Conservation (phyloP, 2,329 filamentous ascomycete species). For the Seiridium unicorne region DNA sequence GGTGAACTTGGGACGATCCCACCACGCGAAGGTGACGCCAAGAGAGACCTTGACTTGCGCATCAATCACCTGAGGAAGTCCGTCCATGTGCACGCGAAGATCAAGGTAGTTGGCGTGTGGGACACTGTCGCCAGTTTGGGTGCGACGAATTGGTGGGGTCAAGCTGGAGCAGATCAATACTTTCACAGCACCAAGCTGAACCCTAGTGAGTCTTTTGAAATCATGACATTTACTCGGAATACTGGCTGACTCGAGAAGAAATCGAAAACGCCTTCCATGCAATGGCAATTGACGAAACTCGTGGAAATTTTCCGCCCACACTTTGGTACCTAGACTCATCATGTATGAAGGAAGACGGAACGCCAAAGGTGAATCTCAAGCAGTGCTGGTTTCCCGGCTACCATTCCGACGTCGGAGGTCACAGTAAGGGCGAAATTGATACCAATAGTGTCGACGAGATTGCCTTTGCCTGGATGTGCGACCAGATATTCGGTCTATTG, state of each 20-base stretch:
- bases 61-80: neutral
- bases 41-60: neutral
- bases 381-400: conserved; percentile 69
- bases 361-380: conserved; percentile 37
- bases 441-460: conserved; percentile 49
- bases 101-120: conserved; percentile 49
- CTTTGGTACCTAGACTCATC: conserved; percentile 41
- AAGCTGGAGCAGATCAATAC: too few species aligned
- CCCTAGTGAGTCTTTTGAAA: neutral
- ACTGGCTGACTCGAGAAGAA: conserved; percentile 23
- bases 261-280: conserved; percentile 60
- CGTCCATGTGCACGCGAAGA: conserved; percentile 28
- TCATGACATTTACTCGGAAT: too few species aligned
- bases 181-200: neutral
- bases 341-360: conserved; percentile 20
- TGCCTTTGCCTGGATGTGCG: conserved; percentile 27
- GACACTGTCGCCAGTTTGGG: conserved; percentile 41
- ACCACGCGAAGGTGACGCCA: too few species aligned
- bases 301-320: conserved; percentile 52
- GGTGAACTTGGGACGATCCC: too few species aligned
- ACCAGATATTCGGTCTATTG: too few species aligned
- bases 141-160: neutral
- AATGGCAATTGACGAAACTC: conserved; percentile 55
- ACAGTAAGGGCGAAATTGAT: conserved; percentile 32
- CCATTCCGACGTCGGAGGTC: conserved; percentile 68